phyloP scores from a whole-genome alignment of 805 yeast species.

The Blastobotrys parvus region DNA sequence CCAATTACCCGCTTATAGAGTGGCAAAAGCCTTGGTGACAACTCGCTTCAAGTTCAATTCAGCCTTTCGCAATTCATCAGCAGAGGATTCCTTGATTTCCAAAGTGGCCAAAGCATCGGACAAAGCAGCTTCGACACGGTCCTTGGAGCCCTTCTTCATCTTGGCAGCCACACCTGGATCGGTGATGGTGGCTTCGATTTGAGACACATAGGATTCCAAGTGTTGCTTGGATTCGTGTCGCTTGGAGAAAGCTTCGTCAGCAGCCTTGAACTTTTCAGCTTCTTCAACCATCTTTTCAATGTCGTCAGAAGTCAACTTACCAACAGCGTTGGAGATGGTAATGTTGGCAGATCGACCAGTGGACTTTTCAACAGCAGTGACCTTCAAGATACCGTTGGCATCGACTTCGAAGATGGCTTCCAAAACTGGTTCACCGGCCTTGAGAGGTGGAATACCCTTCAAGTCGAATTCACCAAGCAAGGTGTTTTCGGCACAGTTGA shows the following conservation, averaged over 20 bases:
- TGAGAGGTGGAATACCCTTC: conserved; percentile 95
- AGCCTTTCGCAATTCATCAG: conserved; percentile 98
- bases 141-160: conserved; percentile 94
- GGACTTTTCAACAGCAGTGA: conserved; percentile 96
- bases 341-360: conserved; percentile 98
- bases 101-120: conserved; percentile 97
- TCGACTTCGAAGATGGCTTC: conserved; percentile 99
- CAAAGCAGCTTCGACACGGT: conserved; percentile 94
- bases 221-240: conserved; percentile 98
- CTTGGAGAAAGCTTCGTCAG: conserved; percentile 99
- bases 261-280: conserved; percentile 98
- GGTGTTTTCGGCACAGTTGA: conserved; percentile 95
- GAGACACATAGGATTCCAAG: conserved; percentile 95
- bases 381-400: conserved; percentile 99
- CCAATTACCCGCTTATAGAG: no score
- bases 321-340: conserved; percentile 98
- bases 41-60: conserved; percentile 98
- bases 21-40: conserved; percentile 98
- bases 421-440: conserved; percentile 98
- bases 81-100: conserved; percentile 91
- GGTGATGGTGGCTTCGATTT: conserved; percentile 91
- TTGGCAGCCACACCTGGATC: conserved; percentile 98
- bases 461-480: conserved; percentile 97
- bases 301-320: conserved; percentile 93
- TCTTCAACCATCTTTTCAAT: conserved; percentile 98